A percentile compares a stretch with the other conserved stretches of the same genome.
phyloP scores from a whole-genome alignment of 2,329 filamentous ascomycete genomes.

The Diaporthe nobilis region DNA sequence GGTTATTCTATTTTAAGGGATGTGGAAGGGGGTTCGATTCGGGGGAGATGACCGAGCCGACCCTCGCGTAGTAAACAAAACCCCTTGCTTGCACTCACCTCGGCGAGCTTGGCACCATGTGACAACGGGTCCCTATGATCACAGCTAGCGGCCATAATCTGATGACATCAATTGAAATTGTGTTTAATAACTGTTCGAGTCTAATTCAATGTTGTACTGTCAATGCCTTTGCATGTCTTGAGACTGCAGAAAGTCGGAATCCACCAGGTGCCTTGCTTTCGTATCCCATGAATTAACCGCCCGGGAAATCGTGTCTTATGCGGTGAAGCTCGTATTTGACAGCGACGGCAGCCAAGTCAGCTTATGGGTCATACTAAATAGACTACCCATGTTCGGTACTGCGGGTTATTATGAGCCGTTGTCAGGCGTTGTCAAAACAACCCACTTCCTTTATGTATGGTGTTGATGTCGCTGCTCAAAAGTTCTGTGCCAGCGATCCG shows the following conservation, averaged over 20 bases:
- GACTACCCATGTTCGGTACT: not conserved
- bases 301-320: not conserved
- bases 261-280: not conserved
- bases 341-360: not conserved
- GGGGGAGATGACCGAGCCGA: not conserved
- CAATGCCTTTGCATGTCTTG: not conserved
- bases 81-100: not conserved
- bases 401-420: too few species aligned
- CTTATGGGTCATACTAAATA: too few species aligned
- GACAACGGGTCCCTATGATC: not conserved
- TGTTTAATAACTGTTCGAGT: not conserved
- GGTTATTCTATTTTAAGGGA: slow-evolving; percentile 7
- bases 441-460: too few species aligned
- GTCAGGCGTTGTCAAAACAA: too few species aligned
- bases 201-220: too few species aligned
- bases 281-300: not conserved
- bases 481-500: not conserved
- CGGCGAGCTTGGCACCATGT: not conserved
- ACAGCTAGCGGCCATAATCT: too few species aligned
- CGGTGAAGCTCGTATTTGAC: not conserved
- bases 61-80: not conserved
- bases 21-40: not conserved
- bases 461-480: not conserved
- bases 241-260: too few species aligned
- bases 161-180: not conserved